Percentiles rank a stretch among this genome's conserved stretches.
These are phyloP conservation scores for Tranzscheliella williamsii DNA, from an alignment of 1,284 basidiomycete species.

Conservation along the genomic window DNA sequence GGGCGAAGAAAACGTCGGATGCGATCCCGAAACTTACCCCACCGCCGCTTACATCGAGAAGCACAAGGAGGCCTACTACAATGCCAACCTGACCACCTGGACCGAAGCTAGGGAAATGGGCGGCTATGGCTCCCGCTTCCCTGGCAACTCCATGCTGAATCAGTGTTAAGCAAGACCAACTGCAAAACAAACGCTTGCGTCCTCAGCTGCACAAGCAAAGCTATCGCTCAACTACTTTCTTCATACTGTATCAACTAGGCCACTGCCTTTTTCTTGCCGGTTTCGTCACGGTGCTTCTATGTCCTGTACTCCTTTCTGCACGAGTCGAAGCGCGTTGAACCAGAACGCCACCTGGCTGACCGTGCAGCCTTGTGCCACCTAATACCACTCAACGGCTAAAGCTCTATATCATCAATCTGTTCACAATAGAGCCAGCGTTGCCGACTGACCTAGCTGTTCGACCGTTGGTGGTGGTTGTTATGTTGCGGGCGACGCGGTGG, in stretches of 20 bases:
- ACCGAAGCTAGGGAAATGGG: constrained; percentile 21
- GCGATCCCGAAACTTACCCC: constrained; percentile 61
- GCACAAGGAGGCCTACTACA: constrained; percentile 53
- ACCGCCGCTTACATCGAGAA: constrained; percentile 56
- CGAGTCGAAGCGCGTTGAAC: too few relatives aligned
- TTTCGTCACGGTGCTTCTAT: background rate
- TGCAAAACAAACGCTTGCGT: background rate
- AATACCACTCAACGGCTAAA: too few relatives aligned
- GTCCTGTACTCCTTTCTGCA: background rate
- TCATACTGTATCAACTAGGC: too few relatives aligned
- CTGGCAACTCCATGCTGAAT: constrained; percentile 32
- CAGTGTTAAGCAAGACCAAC: constrained; percentile 16
- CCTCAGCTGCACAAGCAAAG: background rate
- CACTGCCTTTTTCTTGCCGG: background rate
- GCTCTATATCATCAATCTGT: too few relatives aligned
- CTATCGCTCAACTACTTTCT: background rate
- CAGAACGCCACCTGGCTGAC: too few relatives aligned
- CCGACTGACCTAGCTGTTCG: too few relatives aligned
- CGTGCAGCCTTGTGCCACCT: too few relatives aligned
- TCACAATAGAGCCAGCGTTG: too few relatives aligned
- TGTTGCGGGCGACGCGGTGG: too few relatives aligned
- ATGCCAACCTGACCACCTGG: constrained; percentile 56
- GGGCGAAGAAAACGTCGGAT: constrained; percentile 55
- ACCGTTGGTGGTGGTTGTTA: too few relatives aligned
- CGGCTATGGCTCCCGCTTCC: constrained; percentile 39